These are phyloP conservation scores for Boeremia lycopersici DNA, from an alignment of 2,329 filamentous ascomycete genomes.

Conservation along the genomic window DNA sequence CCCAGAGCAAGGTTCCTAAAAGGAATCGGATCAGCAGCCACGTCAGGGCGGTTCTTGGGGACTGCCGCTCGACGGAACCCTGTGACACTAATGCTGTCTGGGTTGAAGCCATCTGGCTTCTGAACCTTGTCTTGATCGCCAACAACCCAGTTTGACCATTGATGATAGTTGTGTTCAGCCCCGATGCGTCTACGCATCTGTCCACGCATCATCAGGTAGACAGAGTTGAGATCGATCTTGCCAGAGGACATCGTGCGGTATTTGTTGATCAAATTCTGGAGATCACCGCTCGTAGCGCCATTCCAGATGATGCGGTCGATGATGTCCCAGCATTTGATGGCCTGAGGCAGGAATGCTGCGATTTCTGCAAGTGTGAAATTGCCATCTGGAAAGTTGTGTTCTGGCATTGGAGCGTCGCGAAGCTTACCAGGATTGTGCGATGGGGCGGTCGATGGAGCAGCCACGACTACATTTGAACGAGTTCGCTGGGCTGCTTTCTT, in stretches of 20 bases:
- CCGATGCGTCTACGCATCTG: slow-evolving; percentile 20
- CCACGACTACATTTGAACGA: neutral
- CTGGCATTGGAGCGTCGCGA: slow-evolving; percentile 21
- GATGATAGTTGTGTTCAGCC: slow-evolving; percentile 12
- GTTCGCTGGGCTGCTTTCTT: neutral
- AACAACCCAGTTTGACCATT: slow-evolving; percentile 21
- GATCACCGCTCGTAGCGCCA: slow-evolving; percentile 14
- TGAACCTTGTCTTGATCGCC: slow-evolving; percentile 12
- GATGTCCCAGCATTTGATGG: slow-evolving; percentile 30
- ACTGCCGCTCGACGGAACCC: slow-evolving; percentile 19
- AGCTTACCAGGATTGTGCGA: slow-evolving; percentile 17
- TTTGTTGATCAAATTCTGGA: slow-evolving; percentile 26
- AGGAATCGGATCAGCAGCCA: slow-evolving; percentile 3
- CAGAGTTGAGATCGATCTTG: slow-evolving; percentile 15
- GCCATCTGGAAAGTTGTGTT: slow-evolving; percentile 24
- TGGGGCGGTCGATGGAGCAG: neutral
- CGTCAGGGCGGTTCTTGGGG: neutral
- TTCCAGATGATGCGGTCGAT: slow-evolving; percentile 33
- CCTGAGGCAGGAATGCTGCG: slow-evolving; percentile 30
- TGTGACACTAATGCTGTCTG: slow-evolving; percentile 22
- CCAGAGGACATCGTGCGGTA: slow-evolving; percentile 22
- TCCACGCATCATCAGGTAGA: slow-evolving; percentile 27
- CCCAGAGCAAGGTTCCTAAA: slow-evolving; percentile 30
- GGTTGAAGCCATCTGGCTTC: slow-evolving; percentile 16
- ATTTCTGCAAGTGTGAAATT: slow-evolving; percentile 37